Conservation (phyloP, 2,329 filamentous ascomycete species). For the Talaromyces marneffei region DNA sequence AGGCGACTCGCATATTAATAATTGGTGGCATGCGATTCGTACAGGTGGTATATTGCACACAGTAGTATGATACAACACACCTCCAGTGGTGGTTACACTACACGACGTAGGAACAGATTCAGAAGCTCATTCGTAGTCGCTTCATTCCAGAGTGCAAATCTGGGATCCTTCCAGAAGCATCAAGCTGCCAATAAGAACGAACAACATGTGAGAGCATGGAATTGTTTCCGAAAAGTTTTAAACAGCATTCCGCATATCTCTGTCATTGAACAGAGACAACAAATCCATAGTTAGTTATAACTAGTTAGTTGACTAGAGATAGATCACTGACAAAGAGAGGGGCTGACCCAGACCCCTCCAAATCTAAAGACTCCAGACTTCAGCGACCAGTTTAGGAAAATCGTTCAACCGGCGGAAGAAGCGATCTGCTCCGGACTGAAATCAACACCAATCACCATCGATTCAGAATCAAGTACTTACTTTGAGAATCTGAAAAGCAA, state of each 20-base stretch:
- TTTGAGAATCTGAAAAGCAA: not conserved
- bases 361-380: not conserved
- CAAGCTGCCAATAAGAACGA: not conserved
- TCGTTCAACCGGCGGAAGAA: not conserved
- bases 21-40: not conserved
- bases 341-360: not conserved
- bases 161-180: conserved; percentile 1
- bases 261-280: not conserved
- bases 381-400: not conserved
- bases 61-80: not conserved
- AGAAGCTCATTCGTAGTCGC: not conserved
- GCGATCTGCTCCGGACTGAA: not conserved
- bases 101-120: not conserved
- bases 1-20: not conserved
- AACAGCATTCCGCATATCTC: not conserved
- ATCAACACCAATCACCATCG: not conserved
- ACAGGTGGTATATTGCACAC: not conserved
- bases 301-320: too few relatives aligned
- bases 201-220: not conserved
- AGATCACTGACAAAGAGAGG: not conserved
- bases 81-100: not conserved
- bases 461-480: not conserved
- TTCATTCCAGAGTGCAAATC: not conserved
- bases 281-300: not conserved
- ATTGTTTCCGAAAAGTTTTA: not conserved